Evolutionary conservation across 306 rosid genomes (phyloP), one percentile per base, ranked within the genome.

Genomic region (Lupinus albus): DNA sequence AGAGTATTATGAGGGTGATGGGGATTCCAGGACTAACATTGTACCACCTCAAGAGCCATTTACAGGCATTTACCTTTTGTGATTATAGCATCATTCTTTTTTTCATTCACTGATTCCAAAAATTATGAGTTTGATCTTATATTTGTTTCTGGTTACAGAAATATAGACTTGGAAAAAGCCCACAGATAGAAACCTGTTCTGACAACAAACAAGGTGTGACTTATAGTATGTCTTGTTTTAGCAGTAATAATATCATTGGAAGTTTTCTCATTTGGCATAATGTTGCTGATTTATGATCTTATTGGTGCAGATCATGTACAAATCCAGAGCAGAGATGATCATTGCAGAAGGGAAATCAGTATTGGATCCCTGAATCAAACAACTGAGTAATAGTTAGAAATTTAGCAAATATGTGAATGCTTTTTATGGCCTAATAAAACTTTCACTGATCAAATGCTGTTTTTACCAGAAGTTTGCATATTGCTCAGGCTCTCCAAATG

Each of bases 1-100:
- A 91, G 87, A 81, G 84, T 70, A 73, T 91, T 78, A 82, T 82
- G 95, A 86, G 91, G 68, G 78, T 79, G 75, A 88, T 91, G 97
- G 91, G 87, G 45, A 76, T 88, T 77, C 84, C 86, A 14, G 92
- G 95, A 16, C 88, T 91, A 28, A 88, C 90, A 74, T 70, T 91
- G 68, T 91, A 91, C 86, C 95, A 88, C 67, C 84, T 91, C 49
- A 91, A 91, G 91, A 91, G 97, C 87, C 97, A 91, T 79, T 88
- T 91, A 54, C 97, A 91, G 90, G 95, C 74, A 75, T 70, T 62
- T 73, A 47, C 66, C 39, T 45, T 54, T 52, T 11, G 4, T 13
- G 46, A 68, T 76, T 25, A 71, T 80, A 45, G 32, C 44, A 61
- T 49, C 50, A 45, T 61, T 15, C 25, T 64, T 21, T 71, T 8